Evolutionary conservation across 768 basidiomycete genomes (phyloP), one percentile per base, ranked within the genome.

Genomic region (Collybiopsis luxurians): DNA sequence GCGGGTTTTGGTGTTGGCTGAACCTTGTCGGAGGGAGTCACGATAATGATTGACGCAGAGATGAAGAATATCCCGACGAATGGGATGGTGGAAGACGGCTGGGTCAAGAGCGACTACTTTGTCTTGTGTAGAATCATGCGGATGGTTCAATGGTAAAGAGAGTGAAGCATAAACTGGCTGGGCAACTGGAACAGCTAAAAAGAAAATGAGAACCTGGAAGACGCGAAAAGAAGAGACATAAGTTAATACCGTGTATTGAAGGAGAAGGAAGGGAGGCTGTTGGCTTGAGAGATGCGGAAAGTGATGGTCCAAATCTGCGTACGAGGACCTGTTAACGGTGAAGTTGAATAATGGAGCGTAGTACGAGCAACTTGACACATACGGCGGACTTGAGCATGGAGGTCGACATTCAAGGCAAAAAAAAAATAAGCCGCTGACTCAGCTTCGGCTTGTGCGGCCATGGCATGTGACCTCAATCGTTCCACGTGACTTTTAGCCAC

Each of bases 61-160:
- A 69, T 98, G 95, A 2, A 98, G 83, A 60, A 99, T 90, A 70
- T 98, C 95, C 21, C 86, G 84, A 49, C 96, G 90, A 43, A 95
- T 84, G 39, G 95, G 92, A 63, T 92, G 87, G 59, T 83, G 79
- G 73, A 98, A 99, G 28, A 98, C 87, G n/a, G 82, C 79, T 1
- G 89, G 84, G 66, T 92, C 82, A 27, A 92, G 82, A 60, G 80
- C 77, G 36, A 87, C 87, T 11, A 87, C 74, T 53, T 71, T 75
- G 10, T 75, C 71, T 45, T 76, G 71, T 13, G 74, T 63, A 1
- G 70, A 63, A 42, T 75, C 72, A 36, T 73, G 64, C 31, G 69
- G 67, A 30, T 75, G 72, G 60, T 75, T 79, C 31, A 87, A 71
- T 15, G 88, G 79, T 48, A 79, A 77, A 2, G 86, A 83, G 59